Conservation (phyloP, 768 basidiomycete genomes). For the Exsudoporus frostii region DNA sequence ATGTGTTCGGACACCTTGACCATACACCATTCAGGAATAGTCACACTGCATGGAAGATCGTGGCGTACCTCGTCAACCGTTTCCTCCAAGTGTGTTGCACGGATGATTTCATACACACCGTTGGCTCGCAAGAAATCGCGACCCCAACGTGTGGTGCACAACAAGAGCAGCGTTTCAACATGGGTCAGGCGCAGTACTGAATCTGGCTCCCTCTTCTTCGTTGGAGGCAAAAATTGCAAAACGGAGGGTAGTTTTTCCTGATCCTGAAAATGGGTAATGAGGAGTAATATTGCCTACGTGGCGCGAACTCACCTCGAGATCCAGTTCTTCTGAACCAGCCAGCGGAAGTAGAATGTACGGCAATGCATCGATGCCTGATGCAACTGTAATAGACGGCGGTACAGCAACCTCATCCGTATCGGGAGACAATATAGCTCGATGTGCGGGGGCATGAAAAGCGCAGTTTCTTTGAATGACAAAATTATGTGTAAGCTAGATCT, state of each 20-base stretch:
- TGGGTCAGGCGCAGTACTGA: conserved; percentile 71
- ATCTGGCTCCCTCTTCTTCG: conserved; percentile 83
- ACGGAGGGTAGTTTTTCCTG: conserved; percentile 83
- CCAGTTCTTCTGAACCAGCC: conserved; percentile 93
- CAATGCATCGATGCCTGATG: conserved; percentile 80
- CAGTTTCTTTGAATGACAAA: conserved; percentile 58
- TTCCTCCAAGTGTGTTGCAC: conserved; percentile 76
- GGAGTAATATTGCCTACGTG: background rate
- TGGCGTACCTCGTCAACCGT: conserved; percentile 65
- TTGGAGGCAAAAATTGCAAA: conserved; percentile 83
- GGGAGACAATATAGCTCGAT: conserved; percentile 66
- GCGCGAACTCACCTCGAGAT: conserved; percentile 66
- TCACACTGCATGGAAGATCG: background rate
- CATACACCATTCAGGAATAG: background rate
- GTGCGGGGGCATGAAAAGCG: conserved; percentile 63
- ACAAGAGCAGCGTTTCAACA: conserved; percentile 84
- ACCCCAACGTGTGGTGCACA: conserved; percentile 88
- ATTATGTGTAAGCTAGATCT: conserved; percentile 10
- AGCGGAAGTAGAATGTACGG: conserved; percentile 86
- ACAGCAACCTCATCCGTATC: conserved; percentile 57
- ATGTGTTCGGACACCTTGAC: conserved; percentile 79
- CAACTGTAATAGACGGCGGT: conserved; percentile 51
- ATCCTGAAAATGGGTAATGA: conserved; percentile 48
- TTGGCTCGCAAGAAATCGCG: conserved; percentile 74
- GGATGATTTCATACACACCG: conserved; percentile 85